phyloP scores from a whole-genome alignment of 805 yeast genomes.

The Lachancea lanzarotensis region DNA sequence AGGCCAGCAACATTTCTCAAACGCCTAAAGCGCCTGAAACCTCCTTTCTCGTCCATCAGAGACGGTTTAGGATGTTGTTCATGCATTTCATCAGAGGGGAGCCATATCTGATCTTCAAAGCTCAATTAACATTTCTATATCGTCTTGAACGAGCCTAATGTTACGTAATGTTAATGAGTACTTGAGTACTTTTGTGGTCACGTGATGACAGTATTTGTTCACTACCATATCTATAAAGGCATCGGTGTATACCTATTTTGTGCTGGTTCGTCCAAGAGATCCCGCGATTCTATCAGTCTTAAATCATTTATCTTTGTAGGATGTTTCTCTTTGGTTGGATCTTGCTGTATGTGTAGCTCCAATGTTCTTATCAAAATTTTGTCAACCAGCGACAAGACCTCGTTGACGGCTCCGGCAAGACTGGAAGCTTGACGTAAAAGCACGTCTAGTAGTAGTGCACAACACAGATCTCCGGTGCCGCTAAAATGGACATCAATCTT shows the following conservation, averaged over 20 bases:
- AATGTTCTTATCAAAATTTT: conserved; percentile 39
- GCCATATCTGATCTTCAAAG: no score
- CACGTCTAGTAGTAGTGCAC: conserved; percentile 52
- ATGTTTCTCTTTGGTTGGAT: not conserved
- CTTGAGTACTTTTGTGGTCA: not conserved
- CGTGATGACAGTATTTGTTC: no score
- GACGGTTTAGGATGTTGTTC: not conserved
- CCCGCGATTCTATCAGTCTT: conserved; percentile 39
- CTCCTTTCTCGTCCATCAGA: conserved; percentile 4
- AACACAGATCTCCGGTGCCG: conserved; percentile 71
- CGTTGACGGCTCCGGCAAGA: conserved; percentile 32
- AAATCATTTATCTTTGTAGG: conserved; percentile 36
- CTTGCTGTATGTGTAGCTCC: conserved; percentile 11
- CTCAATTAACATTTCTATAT: no score
- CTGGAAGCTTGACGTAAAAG: conserved; percentile 30
- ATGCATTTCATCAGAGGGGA: no score
- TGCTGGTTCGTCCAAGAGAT: conserved; percentile 17
- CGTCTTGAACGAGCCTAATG: no score
- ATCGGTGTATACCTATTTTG: conserved; percentile 5
- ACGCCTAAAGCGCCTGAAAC: not conserved
- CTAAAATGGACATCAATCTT: conserved; percentile 55
- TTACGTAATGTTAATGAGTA: not conserved
- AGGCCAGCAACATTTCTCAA: not conserved
- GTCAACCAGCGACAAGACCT: conserved; percentile 37
- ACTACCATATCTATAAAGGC: conserved; percentile 4